phyloP scores from a whole-genome alignment of 345 rosid species.

The Ailanthus altissimus region DNA sequence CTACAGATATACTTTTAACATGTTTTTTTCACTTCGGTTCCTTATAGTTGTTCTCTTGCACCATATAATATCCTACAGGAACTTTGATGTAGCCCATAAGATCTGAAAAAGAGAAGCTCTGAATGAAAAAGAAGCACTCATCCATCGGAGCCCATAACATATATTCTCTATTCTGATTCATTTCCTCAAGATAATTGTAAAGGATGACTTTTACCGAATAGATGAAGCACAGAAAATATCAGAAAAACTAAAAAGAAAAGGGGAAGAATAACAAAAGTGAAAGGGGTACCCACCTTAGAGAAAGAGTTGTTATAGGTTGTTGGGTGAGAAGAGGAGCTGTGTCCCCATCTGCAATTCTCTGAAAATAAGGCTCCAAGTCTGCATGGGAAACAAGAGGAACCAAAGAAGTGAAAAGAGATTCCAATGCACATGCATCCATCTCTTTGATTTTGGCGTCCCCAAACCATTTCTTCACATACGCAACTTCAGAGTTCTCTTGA shows the following conservation, averaged over 20 bases:
- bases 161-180: conserved; percentile 4
- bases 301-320: conserved; percentile 63
- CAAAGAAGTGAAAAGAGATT: conserved; percentile 61
- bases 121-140: background rate
- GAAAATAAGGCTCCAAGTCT: conserved; percentile 79
- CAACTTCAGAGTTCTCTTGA: conserved; percentile 54
- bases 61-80: background rate
- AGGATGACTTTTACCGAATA: background rate
- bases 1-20: background rate
- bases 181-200: background rate
- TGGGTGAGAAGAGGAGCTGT: conserved; percentile 69
- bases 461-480: conserved; percentile 68
- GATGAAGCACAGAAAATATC: too few species aligned
- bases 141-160: background rate
- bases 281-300: conserved; percentile 58
- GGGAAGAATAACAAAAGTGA: background rate
- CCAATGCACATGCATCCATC: conserved; percentile 60
- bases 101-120: conserved; percentile 3
- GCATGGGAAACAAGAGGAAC: conserved; percentile 86
- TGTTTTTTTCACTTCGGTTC: background rate
- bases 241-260: too few species aligned
- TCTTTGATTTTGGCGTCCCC: conserved; percentile 46
- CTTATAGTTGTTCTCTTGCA: background rate
- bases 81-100: background rate
- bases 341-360: conserved; percentile 87